Base-by-base conservation (phyloP, 306 rosid genomes). In the Dicorynia guianensis region DNA sequence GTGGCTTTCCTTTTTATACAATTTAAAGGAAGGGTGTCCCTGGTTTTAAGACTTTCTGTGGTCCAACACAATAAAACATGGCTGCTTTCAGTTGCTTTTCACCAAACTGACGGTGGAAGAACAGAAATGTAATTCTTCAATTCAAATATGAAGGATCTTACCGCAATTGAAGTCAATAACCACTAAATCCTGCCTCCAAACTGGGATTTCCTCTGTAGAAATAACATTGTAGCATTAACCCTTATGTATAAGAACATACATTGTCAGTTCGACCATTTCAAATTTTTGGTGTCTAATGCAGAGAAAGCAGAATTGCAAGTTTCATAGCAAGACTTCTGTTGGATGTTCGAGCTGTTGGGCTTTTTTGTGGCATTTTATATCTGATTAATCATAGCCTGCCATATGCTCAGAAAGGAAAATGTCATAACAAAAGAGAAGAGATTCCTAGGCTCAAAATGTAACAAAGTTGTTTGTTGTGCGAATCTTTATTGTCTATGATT, bases 101-200 rank as follows among this genome's bases (percentile, higher is more conserved):
- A 84, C 88, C 85, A 81, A 84, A 77, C 67, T 81, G 87, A 67
- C 84, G 84, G 87, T 71, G 87, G 66, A 83, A 71, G 18, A 76
- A 38, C 75, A 50, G 15, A 20, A 69, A 43, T 9, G 35, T 18
- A 46, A 49, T 44, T 63, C 48, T 44, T 5, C 35, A 52, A 64
- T 56, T 62, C 46, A 71, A 52, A 43, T 72, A 19, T 33, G 44
- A 54, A 63, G 54, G 49, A 56, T 69, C 72, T 52, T 33, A 20
- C 53, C 30, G 2, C 30, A 25, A 25, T 25, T 18, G 7, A 15
- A 44, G 55, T 40, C 79, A 39, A 18, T 8, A 42, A 63, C 64
- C 20, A 59, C 11, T 33, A 19, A 60, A 73, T 73, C 11, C 39
- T 47, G 14, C 36, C 30, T 25, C 1, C 30, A 25, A 25, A 14